Evolutionary conservation across 176 grass and related monocot genomes (phyloP), one percentile per base, ranked within the genome.

Genomic region (Paspalum notatum): DNA sequence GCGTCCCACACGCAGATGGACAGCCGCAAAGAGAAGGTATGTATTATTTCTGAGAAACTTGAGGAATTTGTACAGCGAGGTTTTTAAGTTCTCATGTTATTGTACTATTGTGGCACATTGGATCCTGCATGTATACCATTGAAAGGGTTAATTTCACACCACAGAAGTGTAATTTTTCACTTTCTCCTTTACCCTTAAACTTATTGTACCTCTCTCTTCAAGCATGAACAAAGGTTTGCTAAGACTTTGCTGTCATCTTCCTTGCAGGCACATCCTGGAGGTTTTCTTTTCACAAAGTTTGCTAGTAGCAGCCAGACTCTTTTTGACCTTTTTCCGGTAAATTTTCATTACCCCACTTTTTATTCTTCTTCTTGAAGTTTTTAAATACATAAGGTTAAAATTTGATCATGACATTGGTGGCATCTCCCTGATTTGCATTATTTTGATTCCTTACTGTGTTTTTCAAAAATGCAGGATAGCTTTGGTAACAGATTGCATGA

Each of bases 21-120:
- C 62, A 99, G 84, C 75, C 97, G 97, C 72, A 99, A 99, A 91
- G 97, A 99, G 77, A 99, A 99, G 97, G 97, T 95, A 95, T 87
- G 12, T 38, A 52, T 54, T 85, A 76, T 77, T 77, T 50, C 38
- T 78, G 44, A 54, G 16, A 80, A 50, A 76, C 43, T 53, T 45
- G 16, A 55, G 74, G 54, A 49, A 48, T 76, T 67, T 75, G 26
- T 55, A 44, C 16, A 46, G 38, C 13, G 40, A 21, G 20, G 27
- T 8, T 43, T 68, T 68, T 46, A 43, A 62, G 40, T 80, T 74
- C 27, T 41, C 26, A 80, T 63, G 39, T 37, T 55, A 69, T 40
- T 75, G 44, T 63, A 25, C 37, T 55, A 69, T 40, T 70, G 44
- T 84, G 46, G 8, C 63, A 54, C 75, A 26, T 52, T 26, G 24